phyloP scores from a whole-genome alignment of 1,284 basidiomycete species.

The Heterobasidion occidentale region DNA sequence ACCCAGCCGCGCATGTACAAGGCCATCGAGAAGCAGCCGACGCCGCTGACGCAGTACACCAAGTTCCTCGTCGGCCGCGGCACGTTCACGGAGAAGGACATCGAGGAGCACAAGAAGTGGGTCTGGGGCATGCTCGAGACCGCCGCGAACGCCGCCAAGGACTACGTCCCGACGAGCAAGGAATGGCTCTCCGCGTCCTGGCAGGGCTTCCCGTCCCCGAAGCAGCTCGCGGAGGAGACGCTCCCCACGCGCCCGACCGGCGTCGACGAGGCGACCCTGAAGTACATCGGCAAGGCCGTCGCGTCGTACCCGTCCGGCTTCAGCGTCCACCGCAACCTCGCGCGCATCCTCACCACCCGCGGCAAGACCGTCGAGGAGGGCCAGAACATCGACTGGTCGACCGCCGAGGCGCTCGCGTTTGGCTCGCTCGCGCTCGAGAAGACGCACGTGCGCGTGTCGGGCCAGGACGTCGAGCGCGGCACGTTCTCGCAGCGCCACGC shows the following conservation, averaged over 20 bases:
- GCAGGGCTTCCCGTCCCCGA: slow-evolving; percentile 98
- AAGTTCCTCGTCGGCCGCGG: slow-evolving; percentile 88
- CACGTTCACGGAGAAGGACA: slow-evolving; percentile 93
- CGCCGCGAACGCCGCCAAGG: slow-evolving; percentile 84
- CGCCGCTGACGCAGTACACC: slow-evolving; percentile 87
- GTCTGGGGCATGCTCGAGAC: slow-evolving; percentile 99
- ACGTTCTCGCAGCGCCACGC: slow-evolving; percentile 99
- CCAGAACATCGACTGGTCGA: slow-evolving; percentile 94
- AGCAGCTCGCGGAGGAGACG: slow-evolving; percentile 88
- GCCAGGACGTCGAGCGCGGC: slow-evolving; percentile 98
- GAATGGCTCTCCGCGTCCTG: slow-evolving; percentile 98
- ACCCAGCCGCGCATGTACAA: slow-evolving; percentile 99
- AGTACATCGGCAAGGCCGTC: slow-evolving; percentile 82
- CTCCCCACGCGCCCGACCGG: slow-evolving; percentile 89
- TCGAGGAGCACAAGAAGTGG: slow-evolving; percentile 99
- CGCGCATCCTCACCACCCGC: slow-evolving; percentile 83
- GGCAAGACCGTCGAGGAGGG: slow-evolving; percentile 91
- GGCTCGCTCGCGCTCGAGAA: slow-evolving; percentile 91
- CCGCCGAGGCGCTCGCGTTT: slow-evolving; percentile 97
- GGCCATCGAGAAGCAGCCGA: slow-evolving; percentile 92
- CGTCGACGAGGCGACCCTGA: slow-evolving; percentile 69
- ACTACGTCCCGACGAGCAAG: slow-evolving; percentile 87
- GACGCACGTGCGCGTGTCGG: slow-evolving; percentile 92
- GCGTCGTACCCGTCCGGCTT: slow-evolving; percentile 84
- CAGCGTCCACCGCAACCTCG: slow-evolving; percentile 88